These are phyloP conservation scores for Pestalotiopsis sp. DNA, from an alignment of 2,329 filamentous ascomycete species.

Conservation along the genomic window DNA sequence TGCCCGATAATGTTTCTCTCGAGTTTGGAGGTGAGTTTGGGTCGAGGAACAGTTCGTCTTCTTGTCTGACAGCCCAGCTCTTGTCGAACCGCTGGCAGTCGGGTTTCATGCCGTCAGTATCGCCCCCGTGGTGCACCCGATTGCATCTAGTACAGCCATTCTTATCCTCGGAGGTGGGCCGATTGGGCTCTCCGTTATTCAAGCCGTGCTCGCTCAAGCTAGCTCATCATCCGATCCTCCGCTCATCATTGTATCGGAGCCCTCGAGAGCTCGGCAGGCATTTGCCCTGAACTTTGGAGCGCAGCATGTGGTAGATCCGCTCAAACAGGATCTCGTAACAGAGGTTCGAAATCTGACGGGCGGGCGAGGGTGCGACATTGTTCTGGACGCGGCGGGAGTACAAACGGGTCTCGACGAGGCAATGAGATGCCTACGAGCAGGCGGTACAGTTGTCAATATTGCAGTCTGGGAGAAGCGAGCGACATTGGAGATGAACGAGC, in stretches of 20 bases:
- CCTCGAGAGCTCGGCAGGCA: slow-evolving; percentile 50
- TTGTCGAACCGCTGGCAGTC: slow-evolving; percentile 66
- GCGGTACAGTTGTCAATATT: slow-evolving; percentile 65
- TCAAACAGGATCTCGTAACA: slow-evolving; percentile 49
- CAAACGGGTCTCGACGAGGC: slow-evolving; percentile 47
- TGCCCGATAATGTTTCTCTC: background rate
- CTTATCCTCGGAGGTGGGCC: slow-evolving; percentile 65
- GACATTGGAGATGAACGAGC: slow-evolving; percentile 54
- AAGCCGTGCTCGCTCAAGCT: slow-evolving; percentile 56
- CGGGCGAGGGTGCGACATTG: slow-evolving; percentile 55
- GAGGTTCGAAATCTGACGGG: slow-evolving; percentile 48
- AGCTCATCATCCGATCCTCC: slow-evolving; percentile 33
- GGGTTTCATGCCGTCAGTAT: slow-evolving; percentile 65
- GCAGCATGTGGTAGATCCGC: slow-evolving; percentile 55
- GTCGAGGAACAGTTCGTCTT: no score
- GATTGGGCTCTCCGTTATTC: slow-evolving; percentile 63
- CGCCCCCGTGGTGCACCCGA: slow-evolving; percentile 29
- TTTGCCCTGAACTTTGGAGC: slow-evolving; percentile 60
- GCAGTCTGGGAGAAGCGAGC: slow-evolving; percentile 64
- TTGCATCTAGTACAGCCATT: slow-evolving; percentile 47
- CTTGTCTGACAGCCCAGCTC: slow-evolving; percentile 37
- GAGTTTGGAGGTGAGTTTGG: slow-evolving; percentile 3
- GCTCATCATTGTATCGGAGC: slow-evolving; percentile 60
- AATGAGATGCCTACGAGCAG: slow-evolving; percentile 50
- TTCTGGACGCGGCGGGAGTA: slow-evolving; percentile 66